These are phyloP conservation scores for Gnomoniopsis smithogilvyi DNA, from an alignment of 2,329 filamentous ascomycete species.

Conservation along the genomic window DNA sequence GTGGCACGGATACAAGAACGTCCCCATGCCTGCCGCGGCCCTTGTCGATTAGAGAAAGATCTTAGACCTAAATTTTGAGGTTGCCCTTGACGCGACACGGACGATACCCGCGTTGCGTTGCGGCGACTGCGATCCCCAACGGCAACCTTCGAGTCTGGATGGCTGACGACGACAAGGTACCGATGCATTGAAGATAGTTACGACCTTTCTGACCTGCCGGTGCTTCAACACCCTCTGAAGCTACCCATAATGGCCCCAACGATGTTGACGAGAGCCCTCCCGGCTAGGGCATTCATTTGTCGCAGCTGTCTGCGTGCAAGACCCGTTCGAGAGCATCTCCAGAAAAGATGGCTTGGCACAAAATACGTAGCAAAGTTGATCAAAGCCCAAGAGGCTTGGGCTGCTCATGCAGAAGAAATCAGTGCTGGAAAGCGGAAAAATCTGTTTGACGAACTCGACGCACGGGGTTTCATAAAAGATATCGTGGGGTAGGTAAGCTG, in stretches of 20 bases:
- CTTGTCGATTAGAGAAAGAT: conserved; percentile 6
- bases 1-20: not conserved
- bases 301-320: not conserved
- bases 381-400: conserved; percentile 45
- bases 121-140: no score
- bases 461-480: conserved; percentile 71
- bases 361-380: conserved; percentile 42
- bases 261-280: conserved; percentile 22
- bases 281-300: conserved; percentile 10
- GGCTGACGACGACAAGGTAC: not conserved
- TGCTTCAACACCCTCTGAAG: not conserved
- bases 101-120: not conserved
- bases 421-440: conserved; percentile 45
- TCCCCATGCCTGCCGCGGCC: conserved; percentile 8
- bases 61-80: conserved; percentile 4
- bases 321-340: conserved; percentile 7
- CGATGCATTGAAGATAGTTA: not conserved
- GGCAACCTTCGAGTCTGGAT: no score
- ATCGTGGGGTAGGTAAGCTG: conserved; percentile 61
- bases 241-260: conserved; percentile 26
- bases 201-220: not conserved
- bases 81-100: not conserved
- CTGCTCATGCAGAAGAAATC: conserved; percentile 43
- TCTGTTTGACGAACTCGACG: conserved; percentile 64
- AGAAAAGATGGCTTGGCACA: conserved; percentile 35